phyloP scores from a whole-genome alignment of 768 basidiomycete genomes.

The Russula ochroleuca region DNA sequence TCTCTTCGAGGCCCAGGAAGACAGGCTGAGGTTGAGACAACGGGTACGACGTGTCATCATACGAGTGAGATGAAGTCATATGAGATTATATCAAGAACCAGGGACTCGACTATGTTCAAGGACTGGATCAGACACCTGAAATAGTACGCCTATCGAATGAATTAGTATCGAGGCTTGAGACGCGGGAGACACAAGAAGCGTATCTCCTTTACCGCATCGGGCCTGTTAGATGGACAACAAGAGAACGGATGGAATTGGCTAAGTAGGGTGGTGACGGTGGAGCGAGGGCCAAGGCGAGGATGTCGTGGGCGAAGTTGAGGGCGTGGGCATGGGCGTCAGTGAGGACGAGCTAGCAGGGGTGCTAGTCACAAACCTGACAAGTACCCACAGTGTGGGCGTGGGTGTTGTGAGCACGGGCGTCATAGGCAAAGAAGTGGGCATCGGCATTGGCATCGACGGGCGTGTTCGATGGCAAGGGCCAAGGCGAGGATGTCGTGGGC shows the following conservation, averaged over 20 bases:
- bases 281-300: not conserved
- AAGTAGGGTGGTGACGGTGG: constrained; percentile 49
- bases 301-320: no score
- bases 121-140: constrained; percentile 64
- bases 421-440: no score
- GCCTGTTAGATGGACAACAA: no score
- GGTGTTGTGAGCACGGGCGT: no score
- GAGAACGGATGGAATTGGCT: constrained; percentile 63
- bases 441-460: no score
- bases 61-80: constrained; percentile 48
- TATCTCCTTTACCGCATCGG: constrained; percentile 54
- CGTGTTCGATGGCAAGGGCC: no score
- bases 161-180: not conserved
- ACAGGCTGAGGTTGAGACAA: constrained; percentile 52
- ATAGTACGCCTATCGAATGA: constrained; percentile 63
- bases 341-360: no score
- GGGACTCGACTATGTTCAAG: constrained; percentile 66
- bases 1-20: constrained; percentile 68
- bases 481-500: no score
- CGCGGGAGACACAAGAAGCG: constrained; percentile 42
- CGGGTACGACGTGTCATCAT: constrained; percentile 27
- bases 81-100: constrained; percentile 63
- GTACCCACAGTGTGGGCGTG: no score
- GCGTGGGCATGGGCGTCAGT: no score
- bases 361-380: no score